Evolutionary conservation across 495 filamentous ascomycete species (phyloP).

Genomic region (Paragyromitra xinjiangensis): DNA sequence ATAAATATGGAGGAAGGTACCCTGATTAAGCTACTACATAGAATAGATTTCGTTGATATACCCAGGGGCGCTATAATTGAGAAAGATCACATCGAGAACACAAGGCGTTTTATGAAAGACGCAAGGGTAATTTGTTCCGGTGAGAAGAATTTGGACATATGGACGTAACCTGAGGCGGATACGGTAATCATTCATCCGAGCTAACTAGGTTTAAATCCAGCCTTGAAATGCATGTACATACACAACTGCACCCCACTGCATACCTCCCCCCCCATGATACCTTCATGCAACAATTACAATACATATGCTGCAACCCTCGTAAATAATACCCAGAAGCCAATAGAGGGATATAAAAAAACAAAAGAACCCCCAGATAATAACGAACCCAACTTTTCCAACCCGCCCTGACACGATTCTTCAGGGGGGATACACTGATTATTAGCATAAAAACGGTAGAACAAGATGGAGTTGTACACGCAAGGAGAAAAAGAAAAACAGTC

Average conservation of each 20-base stretch:
- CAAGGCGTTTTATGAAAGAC: slow-evolving; percentile 4
- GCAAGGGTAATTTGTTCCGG: neutral
- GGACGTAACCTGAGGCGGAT: neutral
- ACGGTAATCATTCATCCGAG: neutral
- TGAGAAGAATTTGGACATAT: neutral
- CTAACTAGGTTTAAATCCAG: neutral
- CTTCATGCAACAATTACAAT: neutral
- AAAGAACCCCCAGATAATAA: neutral
- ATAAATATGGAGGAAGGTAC: neutral
- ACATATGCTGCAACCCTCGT: neutral
- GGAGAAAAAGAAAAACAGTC: slow-evolving; percentile 11
- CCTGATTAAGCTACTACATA: neutral
- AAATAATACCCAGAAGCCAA: neutral
- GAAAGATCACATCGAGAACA: neutral
- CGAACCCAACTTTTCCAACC: neutral
- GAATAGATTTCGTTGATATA: neutral
- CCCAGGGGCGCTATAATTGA: too few species aligned
- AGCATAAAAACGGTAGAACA: neutral
- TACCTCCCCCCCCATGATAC: neutral
- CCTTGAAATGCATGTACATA: neutral
- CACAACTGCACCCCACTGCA: neutral
- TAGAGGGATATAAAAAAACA: neutral
- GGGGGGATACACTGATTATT: neutral
- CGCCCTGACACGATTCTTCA: neutral
- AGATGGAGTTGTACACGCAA: slow-evolving; percentile 7